phyloP scores from a whole-genome alignment of 2,329 filamentous ascomycete genomes.

The Colletotrichum phormii region DNA sequence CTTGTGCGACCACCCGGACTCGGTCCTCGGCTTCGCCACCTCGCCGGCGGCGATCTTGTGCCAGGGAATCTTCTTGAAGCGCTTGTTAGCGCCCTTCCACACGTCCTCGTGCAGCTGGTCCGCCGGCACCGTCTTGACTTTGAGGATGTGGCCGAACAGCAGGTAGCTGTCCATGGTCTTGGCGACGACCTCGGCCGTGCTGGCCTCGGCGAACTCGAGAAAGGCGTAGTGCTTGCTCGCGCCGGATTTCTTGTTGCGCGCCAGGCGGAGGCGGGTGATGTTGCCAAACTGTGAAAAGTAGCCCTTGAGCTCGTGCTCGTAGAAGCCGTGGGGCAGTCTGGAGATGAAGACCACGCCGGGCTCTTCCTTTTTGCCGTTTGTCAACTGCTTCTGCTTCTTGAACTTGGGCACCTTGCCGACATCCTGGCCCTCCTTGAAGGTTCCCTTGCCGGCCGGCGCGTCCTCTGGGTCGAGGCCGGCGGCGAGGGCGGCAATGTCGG shows the following conservation, averaged over 20 bases:
- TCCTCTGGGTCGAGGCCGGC: constrained; percentile 55
- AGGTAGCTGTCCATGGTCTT: constrained; percentile 99
- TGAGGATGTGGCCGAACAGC: constrained; percentile 92
- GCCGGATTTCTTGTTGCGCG: constrained; percentile 92
- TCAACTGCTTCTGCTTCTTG: constrained; percentile 53
- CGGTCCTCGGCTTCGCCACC: constrained; percentile 78
- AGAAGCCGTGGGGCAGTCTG: constrained; percentile 93
- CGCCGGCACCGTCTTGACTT: constrained; percentile 82
- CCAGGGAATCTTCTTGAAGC: constrained; percentile 81
- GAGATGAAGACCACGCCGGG: constrained; percentile 91
- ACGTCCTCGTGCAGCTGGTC: constrained; percentile 84
- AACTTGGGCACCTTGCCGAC: constrained; percentile 63
- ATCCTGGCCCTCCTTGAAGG: constrained; percentile 61
- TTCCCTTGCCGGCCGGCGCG: constrained; percentile 46
- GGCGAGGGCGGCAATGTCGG: constrained; percentile 57
- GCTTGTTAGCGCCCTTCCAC: constrained; percentile 90
- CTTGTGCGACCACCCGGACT: constrained; percentile 82
- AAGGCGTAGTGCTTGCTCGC: constrained; percentile 95
- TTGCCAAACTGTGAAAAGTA: constrained; percentile 96
- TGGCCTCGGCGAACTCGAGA: constrained; percentile 86
- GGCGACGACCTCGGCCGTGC: constrained; percentile 86
- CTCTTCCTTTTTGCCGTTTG: constrained; percentile 55
- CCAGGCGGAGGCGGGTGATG: constrained; percentile 77
- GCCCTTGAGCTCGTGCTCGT: constrained; percentile 92
- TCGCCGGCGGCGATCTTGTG: constrained; percentile 85